Percentiles rank a stretch among this genome's conserved stretches.
Conservation (phyloP, 371 early-diverging fungal genomes). For the Lichtheimia ornata region DNA sequence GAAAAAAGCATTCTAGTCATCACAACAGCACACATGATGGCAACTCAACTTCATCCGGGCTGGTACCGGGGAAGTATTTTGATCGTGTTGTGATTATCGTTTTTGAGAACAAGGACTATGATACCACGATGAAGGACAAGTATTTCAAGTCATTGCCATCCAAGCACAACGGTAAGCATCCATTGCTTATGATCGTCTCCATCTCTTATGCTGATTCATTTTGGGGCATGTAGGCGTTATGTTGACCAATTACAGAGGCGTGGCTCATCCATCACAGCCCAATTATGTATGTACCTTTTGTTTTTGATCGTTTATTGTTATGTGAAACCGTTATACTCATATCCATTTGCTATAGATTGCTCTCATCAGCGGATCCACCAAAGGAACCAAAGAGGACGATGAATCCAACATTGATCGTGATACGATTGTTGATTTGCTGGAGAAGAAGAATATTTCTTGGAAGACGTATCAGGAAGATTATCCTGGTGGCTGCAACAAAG, state of each 20-base stretch:
- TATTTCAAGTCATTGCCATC: constrained; percentile 30
- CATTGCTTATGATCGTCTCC: background rate
- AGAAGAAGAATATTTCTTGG: constrained; percentile 64
- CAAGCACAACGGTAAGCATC: constrained; percentile 22
- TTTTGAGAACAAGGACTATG: constrained; percentile 53
- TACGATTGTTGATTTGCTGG: constrained; percentile 65
- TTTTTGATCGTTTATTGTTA: background rate
- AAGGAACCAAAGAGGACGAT: constrained; percentile 45
- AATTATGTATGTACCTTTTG: constrained; percentile 33
- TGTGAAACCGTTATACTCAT: background rate
- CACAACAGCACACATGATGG: too few species aligned
- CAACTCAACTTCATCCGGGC: background rate
- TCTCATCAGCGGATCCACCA: constrained; percentile 46
- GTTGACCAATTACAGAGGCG: constrained; percentile 40
- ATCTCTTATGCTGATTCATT: constrained; percentile 1
- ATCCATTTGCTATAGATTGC: constrained; percentile 27
- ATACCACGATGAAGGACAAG: constrained; percentile 33
- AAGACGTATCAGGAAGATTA: constrained; percentile 66
- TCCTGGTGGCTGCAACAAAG: constrained; percentile 45
- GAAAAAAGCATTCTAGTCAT: too few species aligned
- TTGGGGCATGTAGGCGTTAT: constrained; percentile 17
- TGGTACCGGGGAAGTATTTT: constrained; percentile 35
- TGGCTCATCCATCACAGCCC: constrained; percentile 43
- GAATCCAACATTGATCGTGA: constrained; percentile 35
- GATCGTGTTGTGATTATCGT: constrained; percentile 51